Conservation (phyloP, 768 basidiomycete genomes). For the Lentinula sp. region DNA sequence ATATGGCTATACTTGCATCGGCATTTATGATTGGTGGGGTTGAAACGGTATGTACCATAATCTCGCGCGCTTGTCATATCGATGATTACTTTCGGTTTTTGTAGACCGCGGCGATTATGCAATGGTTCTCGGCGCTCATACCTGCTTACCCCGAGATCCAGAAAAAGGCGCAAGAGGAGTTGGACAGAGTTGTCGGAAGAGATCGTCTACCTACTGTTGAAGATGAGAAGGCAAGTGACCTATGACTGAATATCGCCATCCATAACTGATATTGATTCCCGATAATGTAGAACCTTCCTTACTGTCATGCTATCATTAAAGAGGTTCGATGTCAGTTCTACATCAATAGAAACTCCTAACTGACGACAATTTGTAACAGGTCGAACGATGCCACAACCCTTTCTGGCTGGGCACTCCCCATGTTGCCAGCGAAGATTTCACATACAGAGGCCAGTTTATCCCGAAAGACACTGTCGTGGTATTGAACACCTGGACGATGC, state of each 20-base stretch:
- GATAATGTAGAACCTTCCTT: constrained; percentile 12
- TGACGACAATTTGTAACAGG: background rate
- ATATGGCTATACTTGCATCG: constrained; percentile 22
- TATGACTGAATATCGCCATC: background rate
- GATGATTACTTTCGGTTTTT: constrained; percentile 14
- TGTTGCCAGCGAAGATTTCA: constrained; percentile 20
- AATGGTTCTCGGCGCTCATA: constrained; percentile 26
- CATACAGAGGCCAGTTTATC: constrained; percentile 23
- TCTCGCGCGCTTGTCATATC: background rate
- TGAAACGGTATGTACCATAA: constrained; percentile 17
- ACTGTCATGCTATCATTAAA: constrained; percentile 21
- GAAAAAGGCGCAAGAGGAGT: constrained; percentile 24
- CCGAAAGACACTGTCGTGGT: constrained; percentile 22
- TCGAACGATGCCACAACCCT: constrained; percentile 15
- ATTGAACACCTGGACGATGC: constrained; percentile 20
- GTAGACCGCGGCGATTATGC: constrained; percentile 16
- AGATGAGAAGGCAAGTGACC: constrained; percentile 11
- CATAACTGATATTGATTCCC: background rate
- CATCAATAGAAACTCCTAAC: background rate
- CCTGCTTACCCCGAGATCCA: constrained; percentile 23
- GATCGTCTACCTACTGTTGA: constrained; percentile 20
- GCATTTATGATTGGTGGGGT: constrained; percentile 26
- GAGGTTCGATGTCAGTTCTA: constrained; percentile 9
- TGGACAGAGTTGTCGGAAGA: constrained; percentile 26
- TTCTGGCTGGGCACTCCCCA: constrained; percentile 24